phyloP scores from a whole-genome alignment of 345 rosid species.

The Eucalyptus melliodora region DNA sequence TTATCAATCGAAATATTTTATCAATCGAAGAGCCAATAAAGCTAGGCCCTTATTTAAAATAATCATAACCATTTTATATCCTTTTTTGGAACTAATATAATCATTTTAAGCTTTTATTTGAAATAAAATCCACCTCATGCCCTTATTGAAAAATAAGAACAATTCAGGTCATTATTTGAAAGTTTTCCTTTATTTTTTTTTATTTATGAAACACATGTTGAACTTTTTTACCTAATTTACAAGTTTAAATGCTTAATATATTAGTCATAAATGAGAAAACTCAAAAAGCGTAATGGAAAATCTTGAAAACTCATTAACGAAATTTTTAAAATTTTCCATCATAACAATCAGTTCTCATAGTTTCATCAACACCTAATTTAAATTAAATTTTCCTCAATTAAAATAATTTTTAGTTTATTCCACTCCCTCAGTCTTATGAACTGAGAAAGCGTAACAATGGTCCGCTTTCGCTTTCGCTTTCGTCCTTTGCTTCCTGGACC shows the following conservation, averaged over 20 bases:
- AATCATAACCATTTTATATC: fast-evolving
- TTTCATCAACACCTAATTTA: not conserved
- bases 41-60: fast-evolving
- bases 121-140: fast-evolving
- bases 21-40: fast-evolving
- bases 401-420: not conserved
- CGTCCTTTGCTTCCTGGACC: not conserved
- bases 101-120: no score
- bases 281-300: not conserved
- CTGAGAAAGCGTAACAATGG: not conserved
- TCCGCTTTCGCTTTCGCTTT: not conserved
- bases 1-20: fast-evolving
- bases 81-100: fast-evolving
- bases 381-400: not conserved
- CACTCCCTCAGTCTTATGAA: not conserved
- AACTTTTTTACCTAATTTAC: not conserved
- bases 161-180: fast-evolving
- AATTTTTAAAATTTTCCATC: not conserved
- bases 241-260: not conserved
- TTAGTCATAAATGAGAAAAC: not conserved
- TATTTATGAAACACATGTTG: not conserved
- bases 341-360: not conserved
- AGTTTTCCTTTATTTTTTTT: no score
- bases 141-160: no score
- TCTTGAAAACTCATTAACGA: not conserved